A percentile compares a stretch with the other conserved stretches of the same genome.
These are phyloP conservation scores for Haematococcus lacustris DNA, from an alignment of 139 green algal genomes.

Conservation along the genomic window DNA sequence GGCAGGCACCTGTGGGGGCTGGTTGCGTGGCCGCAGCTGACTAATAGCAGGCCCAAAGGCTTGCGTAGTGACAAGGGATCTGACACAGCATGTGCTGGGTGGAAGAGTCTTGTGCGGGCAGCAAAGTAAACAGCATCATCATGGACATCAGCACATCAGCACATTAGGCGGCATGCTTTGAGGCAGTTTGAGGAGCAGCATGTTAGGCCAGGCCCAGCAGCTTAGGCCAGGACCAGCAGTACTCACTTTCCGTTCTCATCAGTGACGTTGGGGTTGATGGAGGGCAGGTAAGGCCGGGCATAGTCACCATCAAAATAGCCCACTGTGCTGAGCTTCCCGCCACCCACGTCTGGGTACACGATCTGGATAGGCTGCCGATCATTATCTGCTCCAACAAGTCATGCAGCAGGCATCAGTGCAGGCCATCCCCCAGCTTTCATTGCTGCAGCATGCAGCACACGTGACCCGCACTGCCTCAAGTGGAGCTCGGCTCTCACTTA, in stretches of 20 bases:
- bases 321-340: not conserved
- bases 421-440: not conserved
- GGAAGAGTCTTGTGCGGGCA: not conserved
- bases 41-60: not conserved
- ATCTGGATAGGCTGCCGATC: not conserved
- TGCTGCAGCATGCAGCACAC: not conserved
- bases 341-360: not conserved
- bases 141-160: not conserved
- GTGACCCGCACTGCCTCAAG: not conserved
- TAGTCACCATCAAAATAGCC: slow-evolving; percentile 24
- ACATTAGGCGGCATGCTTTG: not conserved
- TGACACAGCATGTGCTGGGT: not conserved
- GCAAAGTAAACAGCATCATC: not conserved
- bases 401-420: not conserved
- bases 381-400: not conserved
- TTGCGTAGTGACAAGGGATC: not conserved
- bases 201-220: too few species aligned
- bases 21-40: not conserved
- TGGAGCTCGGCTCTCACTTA: not conserved
- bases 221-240: too few species aligned
- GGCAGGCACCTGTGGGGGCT: not conserved
- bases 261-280: slow-evolving; percentile 26
- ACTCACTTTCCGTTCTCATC: slow-evolving; percentile 11
- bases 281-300: slow-evolving; percentile 16
- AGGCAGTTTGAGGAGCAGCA: not conserved